Evolutionary conservation across 2,329 filamentous ascomycete genomes (phyloP).

Genomic region (Fusarium sp.): DNA sequence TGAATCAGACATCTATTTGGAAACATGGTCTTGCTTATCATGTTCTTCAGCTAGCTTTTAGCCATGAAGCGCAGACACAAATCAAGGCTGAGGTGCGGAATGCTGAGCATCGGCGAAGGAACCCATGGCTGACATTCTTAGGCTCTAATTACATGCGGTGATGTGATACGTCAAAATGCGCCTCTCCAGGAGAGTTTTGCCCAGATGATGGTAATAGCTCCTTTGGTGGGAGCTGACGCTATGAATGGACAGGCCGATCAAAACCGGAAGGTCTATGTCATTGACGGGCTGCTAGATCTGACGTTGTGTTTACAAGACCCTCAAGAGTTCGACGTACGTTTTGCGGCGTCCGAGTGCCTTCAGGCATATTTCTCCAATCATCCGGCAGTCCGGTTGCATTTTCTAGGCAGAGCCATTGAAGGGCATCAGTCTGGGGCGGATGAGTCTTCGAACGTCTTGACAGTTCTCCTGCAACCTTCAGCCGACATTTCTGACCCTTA

Average conservation of each 20-base stretch:
- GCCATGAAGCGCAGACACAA: conserved; percentile 73
- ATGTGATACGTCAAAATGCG: conserved; percentile 85
- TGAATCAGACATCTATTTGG: conserved; percentile 89
- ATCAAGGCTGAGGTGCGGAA: conserved; percentile 80
- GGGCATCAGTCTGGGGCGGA: conserved; percentile 82
- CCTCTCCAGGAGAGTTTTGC: conserved; percentile 89
- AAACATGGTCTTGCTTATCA: conserved; percentile 82
- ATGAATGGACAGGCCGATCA: conserved; percentile 60
- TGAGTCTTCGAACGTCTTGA: conserved; percentile 88
- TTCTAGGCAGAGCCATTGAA: conserved; percentile 87
- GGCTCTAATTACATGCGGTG: conserved; percentile 86
- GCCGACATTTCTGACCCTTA: conserved; percentile 80
- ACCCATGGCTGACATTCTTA: conserved; percentile 50
- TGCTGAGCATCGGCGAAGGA: conserved; percentile 1
- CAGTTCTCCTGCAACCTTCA: conserved; percentile 77
- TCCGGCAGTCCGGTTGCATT: conserved; percentile 82
- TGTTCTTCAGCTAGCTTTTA: conserved; percentile 85
- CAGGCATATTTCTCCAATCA: conserved; percentile 93
- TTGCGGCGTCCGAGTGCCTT: conserved; percentile 88
- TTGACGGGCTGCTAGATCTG: conserved; percentile 89
- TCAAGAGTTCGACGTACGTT: conserved; percentile 80
- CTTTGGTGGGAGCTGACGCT: conserved; percentile 55
- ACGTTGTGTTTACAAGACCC: conserved; percentile 75
- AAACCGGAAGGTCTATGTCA: conserved; percentile 81
- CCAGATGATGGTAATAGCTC: conserved; percentile 79